These are phyloP conservation scores for Didymella sp. DNA, from an alignment of 2,329 filamentous ascomycete genomes.

Conservation along the genomic window DNA sequence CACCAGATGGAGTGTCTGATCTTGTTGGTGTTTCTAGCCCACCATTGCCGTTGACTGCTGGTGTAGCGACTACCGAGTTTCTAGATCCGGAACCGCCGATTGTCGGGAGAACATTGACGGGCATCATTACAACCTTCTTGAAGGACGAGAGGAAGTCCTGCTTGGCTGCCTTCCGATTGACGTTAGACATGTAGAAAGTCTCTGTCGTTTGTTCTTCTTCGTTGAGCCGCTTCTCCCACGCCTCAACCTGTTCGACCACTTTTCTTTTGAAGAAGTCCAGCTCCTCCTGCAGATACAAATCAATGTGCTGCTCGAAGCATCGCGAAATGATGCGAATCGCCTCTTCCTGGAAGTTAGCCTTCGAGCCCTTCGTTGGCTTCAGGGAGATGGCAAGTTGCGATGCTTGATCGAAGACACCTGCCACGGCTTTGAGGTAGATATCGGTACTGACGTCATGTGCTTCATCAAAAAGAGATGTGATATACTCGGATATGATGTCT, in stretches of 20 bases:
- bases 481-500: slow-evolving; percentile 82
- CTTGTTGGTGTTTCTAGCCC: slow-evolving; percentile 37
- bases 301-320: slow-evolving; percentile 91
- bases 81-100: slow-evolving; percentile 54
- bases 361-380: slow-evolving; percentile 68
- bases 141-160: slow-evolving; percentile 96
- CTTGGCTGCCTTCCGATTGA: slow-evolving; percentile 94
- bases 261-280: slow-evolving; percentile 81
- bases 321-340: slow-evolving; percentile 71
- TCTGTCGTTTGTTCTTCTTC: slow-evolving; percentile 91
- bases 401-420: slow-evolving; percentile 86
- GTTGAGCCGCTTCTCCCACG: slow-evolving; percentile 90
- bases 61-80: slow-evolving; percentile 41
- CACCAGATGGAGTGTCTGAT: slow-evolving; percentile 50
- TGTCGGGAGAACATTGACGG: slow-evolving; percentile 84
- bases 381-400: slow-evolving; percentile 78
- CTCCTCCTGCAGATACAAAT: slow-evolving; percentile 91
- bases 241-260: slow-evolving; percentile 76
- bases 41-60: slow-evolving; percentile 39
- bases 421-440: slow-evolving; percentile 83
- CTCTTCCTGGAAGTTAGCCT: slow-evolving; percentile 67
- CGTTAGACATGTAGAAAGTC: slow-evolving; percentile 93
- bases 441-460: slow-evolving; percentile 76
- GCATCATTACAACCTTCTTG: slow-evolving; percentile 99
- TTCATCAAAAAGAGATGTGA: slow-evolving; percentile 86